Evolutionary conservation across 2,329 filamentous ascomycete genomes (phyloP), one percentile per base, ranked within the genome.

Genomic region (Diaporthe amygdali): DNA sequence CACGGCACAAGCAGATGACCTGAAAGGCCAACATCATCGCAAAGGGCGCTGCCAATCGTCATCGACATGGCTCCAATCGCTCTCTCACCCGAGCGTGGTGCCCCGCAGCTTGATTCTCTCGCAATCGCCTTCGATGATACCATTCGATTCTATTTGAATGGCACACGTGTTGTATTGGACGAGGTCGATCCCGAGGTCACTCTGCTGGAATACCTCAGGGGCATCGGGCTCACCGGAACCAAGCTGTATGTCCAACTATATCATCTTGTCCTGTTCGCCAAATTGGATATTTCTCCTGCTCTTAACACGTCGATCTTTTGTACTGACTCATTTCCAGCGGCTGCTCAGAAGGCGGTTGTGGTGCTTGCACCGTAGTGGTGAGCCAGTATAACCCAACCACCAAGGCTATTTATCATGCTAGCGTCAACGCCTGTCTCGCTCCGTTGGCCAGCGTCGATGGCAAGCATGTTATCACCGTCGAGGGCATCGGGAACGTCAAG

Each of bases 381-480:
- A 97, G 94, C 74, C 95, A 98, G 81, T 92, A 92, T 79, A 98
- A 98, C 78, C 95, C 95, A 1, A 97, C 94, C 4, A 98, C 95
- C 7, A 94, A 94, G 78, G 89, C 93, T 80, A 94, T 98, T 76
- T 98, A 98, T 79, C 96, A 99, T 85, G 96, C 96, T 70, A 97
- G 94, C 68, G 94, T 98, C 72, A 99, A 99, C 80, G 96, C 96
- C 51, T 99, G 96, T 80, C 86, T 99, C 66, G 96, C 96, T 14
- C 96, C 96, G 8, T 87, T 99, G 56, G 93, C 95, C 75, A 97
- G 95, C 77, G 89, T 98, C 52, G 96, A 98, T 80, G 96, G 96
- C 54, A 99, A 99, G 81, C 96, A 99, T 88, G 94, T 98, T 78
- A 95, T 99, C 79, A 99, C 96, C 3, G 92, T 99, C 49, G 96